phyloP scores from a whole-genome alignment of 2,329 filamentous ascomycete genomes.

The Botrytis pseudocinerea region DNA sequence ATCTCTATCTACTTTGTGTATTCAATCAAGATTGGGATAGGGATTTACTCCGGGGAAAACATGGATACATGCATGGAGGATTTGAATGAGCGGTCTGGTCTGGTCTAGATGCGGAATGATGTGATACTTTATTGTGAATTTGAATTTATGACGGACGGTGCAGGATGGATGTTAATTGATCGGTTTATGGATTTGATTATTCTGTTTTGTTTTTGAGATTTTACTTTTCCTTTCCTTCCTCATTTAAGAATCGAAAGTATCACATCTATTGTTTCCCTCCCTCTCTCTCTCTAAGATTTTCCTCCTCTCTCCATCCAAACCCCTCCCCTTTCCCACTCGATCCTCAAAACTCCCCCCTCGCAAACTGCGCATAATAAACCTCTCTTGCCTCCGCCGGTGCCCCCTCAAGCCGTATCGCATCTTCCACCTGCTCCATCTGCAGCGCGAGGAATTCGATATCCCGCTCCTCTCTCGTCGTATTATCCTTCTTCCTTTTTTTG shows the following conservation, averaged over 20 bases:
- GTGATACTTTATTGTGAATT: too few species aligned
- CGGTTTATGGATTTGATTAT: too few species aligned
- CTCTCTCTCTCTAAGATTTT: too few species aligned
- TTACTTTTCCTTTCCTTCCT: too few species aligned
- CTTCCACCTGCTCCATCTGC: neutral
- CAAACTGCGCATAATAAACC: neutral
- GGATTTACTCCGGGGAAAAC: accelerated
- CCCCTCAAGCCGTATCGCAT: neutral
- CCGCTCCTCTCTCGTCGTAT: too few species aligned
- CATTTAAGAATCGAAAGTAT: too few species aligned
- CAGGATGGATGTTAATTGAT: too few species aligned
- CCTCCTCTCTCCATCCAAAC: too few species aligned
- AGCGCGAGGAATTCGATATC: neutral
- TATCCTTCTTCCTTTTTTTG: too few species aligned
- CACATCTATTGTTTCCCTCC: too few species aligned
- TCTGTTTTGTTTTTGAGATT: too few species aligned
- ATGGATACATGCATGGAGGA: neutral
- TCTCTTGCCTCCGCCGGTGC: neutral
- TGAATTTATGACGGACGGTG: neutral
- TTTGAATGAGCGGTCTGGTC: neutral
- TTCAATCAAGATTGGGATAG: neutral
- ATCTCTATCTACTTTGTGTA: neutral
- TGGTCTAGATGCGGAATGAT: neutral
- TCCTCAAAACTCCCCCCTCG: neutral
- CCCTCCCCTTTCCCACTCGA: neutral